Evolutionary conservation across 2,329 filamentous ascomycete species (phyloP), one percentile per base, ranked within the genome.

Genomic region (Calonectria fujianensis): DNA sequence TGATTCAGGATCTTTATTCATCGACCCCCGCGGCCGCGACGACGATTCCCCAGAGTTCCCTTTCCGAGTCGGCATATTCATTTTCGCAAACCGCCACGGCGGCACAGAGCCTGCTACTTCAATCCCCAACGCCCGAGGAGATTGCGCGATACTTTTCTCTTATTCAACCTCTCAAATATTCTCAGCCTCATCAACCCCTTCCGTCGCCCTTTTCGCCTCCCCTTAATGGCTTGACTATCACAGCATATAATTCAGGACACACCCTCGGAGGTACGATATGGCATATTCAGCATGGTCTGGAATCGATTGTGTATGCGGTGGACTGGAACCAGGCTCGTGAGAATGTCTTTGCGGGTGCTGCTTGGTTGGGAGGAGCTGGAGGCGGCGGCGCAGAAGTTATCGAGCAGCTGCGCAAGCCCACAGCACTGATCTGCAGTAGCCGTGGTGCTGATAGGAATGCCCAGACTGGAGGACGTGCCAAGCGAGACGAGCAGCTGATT

Each of bases 251-350:
- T 85, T 96, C 97, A 10, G 97, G 97, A 77, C 96, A 98, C 83
- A 98, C 96, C 0, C 91, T 98, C 0, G 97, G 97, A 84, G 97
- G 97, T 71, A 98, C 97, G 31, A 98, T 99, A 87, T 99, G 97
- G 97, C 96, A 98, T 82, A 96, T 99, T 77, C 96, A 98, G 82
- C 96, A 98, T 87, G 96, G 96, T 0, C 90, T 98, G 82, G 97
- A 99, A 84, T 98, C 96, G 0, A 96, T 99, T 52, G 96, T 99
- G 1, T 98, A 99, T 81, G 96, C 97, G 0, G 95, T 98, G 24
- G 96, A 98, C 82, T 99, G 97, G 97, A 98, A 98, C 80, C 96
- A 98, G 85, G 95, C 94, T n/a, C 92, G 95, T 79, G 97, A 99
- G 84, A 98, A 98, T 85, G 96, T 98, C 20, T 93, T 98, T 74